Evolutionary conservation across 352 stramenopile genomes (phyloP), one percentile per base, ranked within the genome.

Genomic region (Phytophthora kernoviae): DNA sequence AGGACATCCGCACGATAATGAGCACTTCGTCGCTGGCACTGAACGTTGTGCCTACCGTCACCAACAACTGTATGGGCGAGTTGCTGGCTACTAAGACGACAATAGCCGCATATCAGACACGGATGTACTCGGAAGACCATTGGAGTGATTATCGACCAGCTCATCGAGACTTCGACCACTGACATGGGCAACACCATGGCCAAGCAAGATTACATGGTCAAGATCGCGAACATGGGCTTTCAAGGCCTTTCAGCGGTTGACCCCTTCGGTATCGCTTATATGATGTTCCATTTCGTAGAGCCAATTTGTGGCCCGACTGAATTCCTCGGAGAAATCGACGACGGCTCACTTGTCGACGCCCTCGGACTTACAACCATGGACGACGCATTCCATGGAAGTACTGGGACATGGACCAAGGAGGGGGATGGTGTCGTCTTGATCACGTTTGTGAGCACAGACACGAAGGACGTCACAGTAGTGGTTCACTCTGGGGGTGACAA

Each of bases 291-390:
- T 53, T 87, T 78, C 55, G 68, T 88, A 6, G 73, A 90, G 55
- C 73, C 77, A 5, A 75, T 88, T 26, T 90, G 80, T 24, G 77
- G 80, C 2, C 80, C 77, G 0, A 87, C 80, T 1, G 62, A 76
- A 14, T 78, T 84, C 44, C 55, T 85, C 10, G 75, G 78, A 4
- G 70, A 87, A 21, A 81, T 90, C 37, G 80, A 90, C 50, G 76
- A 84, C 27, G 80, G 80, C 18, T 56, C 58, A 0, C 42, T 65
- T 0, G 48, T 54, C 1, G 55, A 79, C 1, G 76, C 80, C 0
- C 56, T 90, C 11, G 80, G 77, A 0, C 54, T 90, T 2, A 68
- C 53, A 2, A 76, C 69, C 0, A 41, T 69, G 4, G 66, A 77
- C 33, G 58, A 81, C 0, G 80, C 80, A 7, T 90, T 90, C 42